Evolutionary conservation across 106 monocot species (phyloP), one percentile per base, ranked within the genome.

Genomic region (Ottelia alismoides): DNA sequence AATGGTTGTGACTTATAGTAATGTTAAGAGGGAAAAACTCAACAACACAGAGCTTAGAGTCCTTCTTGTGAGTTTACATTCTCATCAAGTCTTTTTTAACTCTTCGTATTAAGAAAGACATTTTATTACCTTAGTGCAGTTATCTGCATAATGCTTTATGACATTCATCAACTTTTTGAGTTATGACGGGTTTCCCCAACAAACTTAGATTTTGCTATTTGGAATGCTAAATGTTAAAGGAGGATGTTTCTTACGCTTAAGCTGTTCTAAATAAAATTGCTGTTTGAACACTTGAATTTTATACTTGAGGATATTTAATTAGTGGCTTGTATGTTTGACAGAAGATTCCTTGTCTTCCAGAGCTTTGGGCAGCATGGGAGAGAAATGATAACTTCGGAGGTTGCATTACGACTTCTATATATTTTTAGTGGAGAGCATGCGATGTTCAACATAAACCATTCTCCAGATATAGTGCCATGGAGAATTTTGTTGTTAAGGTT

Each of bases 331-430:
- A 64, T 68, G 65, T 67, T 70, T 85, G 80, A 85, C 76, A 70
- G 72, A 75, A 73, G 47, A 67, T 76, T 74, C 47, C 64, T 70
- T 81, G 67, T 85, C 63, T 70, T 82, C 51, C 76, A 98, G 96
- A 98, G 85, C 79, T 98, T 98, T 85, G 96, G 96, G 27, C 96
- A 98, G 70, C 96, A 98, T 66, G 96, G 85, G 56, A 89, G 96
- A 66, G 96, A 98, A 58, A 71, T 98, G 58, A 98, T 98, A 57
- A 98, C 96, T 46, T 69, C 96, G 69, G 96, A 98, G 67, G 75
- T 98, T 72, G 89, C 85, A 30, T 57, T 98, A 49, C 70, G 62
- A 31, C 73, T 98, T 21, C 85, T 98, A 53, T 85, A 67, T 65
- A 51, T 82, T 53, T 66, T 98, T 58, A 62, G 64, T 52, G 77